Evolutionary conservation across 2,329 filamentous ascomycete species (phyloP).

Genomic region (Sclerotinia minor): DNA sequence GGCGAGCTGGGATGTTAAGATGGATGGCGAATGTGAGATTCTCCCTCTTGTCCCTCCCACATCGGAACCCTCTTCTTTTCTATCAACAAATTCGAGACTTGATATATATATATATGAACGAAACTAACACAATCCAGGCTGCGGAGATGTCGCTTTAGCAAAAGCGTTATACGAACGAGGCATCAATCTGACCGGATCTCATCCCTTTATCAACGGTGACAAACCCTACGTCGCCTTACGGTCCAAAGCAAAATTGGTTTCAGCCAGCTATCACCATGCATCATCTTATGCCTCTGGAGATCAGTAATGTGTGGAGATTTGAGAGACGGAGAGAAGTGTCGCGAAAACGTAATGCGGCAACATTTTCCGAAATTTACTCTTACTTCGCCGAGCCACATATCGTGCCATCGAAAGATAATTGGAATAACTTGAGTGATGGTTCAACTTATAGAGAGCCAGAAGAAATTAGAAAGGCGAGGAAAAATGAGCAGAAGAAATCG

Average conservation of each 20-base stretch:
- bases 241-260: constrained; percentile 51
- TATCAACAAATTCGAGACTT: no score
- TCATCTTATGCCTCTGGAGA: constrained; percentile 54
- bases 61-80: background rate
- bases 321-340: constrained; percentile 45
- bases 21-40: constrained; percentile 44
- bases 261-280: constrained; percentile 59
- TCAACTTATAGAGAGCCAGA: constrained; percentile 43
- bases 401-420: constrained; percentile 47
- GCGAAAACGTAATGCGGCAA: constrained; percentile 23
- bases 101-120: background rate
- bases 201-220: constrained; percentile 57
- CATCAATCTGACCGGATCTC: constrained; percentile 47
- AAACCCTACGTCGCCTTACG: constrained; percentile 49
- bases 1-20: constrained; percentile 49
- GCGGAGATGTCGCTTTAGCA: constrained; percentile 54
- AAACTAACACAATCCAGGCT: constrained; percentile 35
- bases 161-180: constrained; percentile 51
- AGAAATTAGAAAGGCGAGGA: constrained; percentile 10
- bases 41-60: background rate
- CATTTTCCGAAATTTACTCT: constrained; percentile 49
- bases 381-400: constrained; percentile 51
- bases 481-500: constrained; percentile 7
- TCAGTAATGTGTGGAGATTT: constrained; percentile 54
- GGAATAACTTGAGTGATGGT: constrained; percentile 56